Evolutionary conservation across 2,329 filamentous ascomycete genomes (phyloP).

Genomic region (Cladosporium sp.): DNA sequence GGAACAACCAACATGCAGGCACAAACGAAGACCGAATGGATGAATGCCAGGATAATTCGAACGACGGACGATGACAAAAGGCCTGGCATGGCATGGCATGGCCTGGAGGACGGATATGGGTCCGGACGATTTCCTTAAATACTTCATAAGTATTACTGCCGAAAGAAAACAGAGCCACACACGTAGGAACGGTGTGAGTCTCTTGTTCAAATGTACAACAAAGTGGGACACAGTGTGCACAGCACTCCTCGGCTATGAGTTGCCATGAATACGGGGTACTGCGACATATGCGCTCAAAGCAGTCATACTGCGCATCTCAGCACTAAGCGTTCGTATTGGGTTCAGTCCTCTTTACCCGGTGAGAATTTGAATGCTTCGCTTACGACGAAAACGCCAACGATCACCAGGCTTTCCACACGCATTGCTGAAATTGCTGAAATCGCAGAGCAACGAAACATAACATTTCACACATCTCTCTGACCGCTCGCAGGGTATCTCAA

Average conservation of each 20-base stretch:
- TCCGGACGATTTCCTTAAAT: conserved; percentile 18
- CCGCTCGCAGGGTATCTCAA: not conserved
- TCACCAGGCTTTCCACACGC: not conserved
- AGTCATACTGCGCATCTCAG: too few species aligned
- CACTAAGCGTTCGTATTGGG: too few species aligned
- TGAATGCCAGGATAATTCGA: too few species aligned
- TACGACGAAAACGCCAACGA: not conserved
- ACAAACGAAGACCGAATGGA: too few species aligned
- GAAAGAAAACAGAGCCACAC: conserved; percentile 8
- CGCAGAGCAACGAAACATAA: not conserved
- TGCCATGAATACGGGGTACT: too few species aligned
- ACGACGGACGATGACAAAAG: conserved; percentile 5
- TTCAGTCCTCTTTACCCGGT: too few species aligned
- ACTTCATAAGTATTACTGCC: conserved; percentile 23
- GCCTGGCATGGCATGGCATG: not conserved
- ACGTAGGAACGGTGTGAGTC: not conserved
- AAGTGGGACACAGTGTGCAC: too few species aligned
- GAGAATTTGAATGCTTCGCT: too few species aligned
- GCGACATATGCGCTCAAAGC: too few species aligned
- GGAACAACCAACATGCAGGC: too few species aligned
- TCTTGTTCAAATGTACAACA: too few species aligned
- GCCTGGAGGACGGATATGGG: not conserved
- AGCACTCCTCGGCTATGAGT: too few species aligned
- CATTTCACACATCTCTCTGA: not conserved
- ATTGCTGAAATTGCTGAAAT: not conserved